Evolutionary conservation across 371 early-diverging fungal species (phyloP).

Genomic region (Blakeslea trispora): DNA sequence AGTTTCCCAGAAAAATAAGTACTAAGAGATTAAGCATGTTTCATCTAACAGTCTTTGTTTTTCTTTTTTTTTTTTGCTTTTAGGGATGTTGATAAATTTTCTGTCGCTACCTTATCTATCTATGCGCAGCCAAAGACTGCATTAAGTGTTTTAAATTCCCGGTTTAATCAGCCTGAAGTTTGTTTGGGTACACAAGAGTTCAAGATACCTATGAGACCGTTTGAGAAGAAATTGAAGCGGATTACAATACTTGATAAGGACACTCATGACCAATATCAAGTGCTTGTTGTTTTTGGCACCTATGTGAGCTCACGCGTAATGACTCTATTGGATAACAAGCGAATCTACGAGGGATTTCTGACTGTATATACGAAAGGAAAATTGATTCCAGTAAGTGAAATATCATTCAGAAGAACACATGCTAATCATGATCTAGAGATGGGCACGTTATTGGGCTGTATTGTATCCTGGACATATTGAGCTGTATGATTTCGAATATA

Average conservation of each 20-base stretch:
- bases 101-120: slow-evolving; percentile 24
- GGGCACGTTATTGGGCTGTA: slow-evolving; percentile 49
- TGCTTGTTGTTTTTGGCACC: slow-evolving; percentile 38
- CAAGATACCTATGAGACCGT: slow-evolving; percentile 25
- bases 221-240: slow-evolving; percentile 38
- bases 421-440: slow-evolving; percentile 28
- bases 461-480: slow-evolving; percentile 34
- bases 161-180: slow-evolving; percentile 24
- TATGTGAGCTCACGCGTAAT: slow-evolving; percentile 36
- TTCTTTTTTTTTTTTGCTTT: not conserved
- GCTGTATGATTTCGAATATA: slow-evolving; percentile 52
- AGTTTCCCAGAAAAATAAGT: slow-evolving; percentile 13
- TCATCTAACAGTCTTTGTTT: too few relatives aligned
- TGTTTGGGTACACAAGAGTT: slow-evolving; percentile 37
- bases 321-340: slow-evolving; percentile 31
- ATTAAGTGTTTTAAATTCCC: slow-evolving; percentile 21
- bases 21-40: not conserved
- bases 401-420: not conserved
- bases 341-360: slow-evolving; percentile 37
- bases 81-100: slow-evolving; percentile 40
- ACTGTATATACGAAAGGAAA: slow-evolving; percentile 47
- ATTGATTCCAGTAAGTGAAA: slow-evolving; percentile 38
- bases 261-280: slow-evolving; percentile 29
- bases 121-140: slow-evolving; percentile 31
- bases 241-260: slow-evolving; percentile 24